Evolutionary conservation across 129 eudicot genomes (phyloP).

Genomic region (Heracleum sosnowskyi): DNA sequence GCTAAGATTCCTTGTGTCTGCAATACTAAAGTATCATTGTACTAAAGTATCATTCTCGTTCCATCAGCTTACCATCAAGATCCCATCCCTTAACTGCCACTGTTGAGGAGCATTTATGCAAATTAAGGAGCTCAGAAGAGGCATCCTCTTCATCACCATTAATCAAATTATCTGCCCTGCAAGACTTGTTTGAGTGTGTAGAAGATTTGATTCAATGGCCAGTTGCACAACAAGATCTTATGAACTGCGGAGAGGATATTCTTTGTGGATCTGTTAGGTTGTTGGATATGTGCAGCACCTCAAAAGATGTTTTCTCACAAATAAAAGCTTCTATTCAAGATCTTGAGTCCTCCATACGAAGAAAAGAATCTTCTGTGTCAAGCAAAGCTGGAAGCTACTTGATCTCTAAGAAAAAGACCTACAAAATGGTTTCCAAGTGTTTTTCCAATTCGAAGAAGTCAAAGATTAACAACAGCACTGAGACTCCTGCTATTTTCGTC

Average conservation of each 20-base stretch:
- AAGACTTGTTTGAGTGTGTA: conserved; percentile 6
- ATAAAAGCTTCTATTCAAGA: background rate
- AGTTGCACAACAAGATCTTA: background rate
- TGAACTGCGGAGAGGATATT: background rate
- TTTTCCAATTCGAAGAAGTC: background rate
- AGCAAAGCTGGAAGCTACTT: background rate
- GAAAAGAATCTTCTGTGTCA: background rate
- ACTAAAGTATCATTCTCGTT: conserved; percentile 5
- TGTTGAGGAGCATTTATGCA: conserved; percentile 18
- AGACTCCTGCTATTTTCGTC: background rate
- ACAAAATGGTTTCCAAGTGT: background rate
- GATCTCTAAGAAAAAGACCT: background rate
- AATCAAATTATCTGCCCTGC: background rate
- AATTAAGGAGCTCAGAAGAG: conserved; percentile 1
- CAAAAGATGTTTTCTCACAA: background rate
- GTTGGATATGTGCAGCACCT: conserved; percentile 2
- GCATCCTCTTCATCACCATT: background rate
- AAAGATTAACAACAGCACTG: background rate
- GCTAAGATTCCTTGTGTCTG: background rate
- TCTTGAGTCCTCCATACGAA: background rate
- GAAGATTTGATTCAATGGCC: conserved; percentile 11
- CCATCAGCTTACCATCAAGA: conserved; percentile 21
- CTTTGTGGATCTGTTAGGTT: background rate
- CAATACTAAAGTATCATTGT: background rate
- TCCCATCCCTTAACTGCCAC: conserved; percentile 10